Conservation (phyloP, 1,139 yeast species). For the Pichia terricola region DNA sequence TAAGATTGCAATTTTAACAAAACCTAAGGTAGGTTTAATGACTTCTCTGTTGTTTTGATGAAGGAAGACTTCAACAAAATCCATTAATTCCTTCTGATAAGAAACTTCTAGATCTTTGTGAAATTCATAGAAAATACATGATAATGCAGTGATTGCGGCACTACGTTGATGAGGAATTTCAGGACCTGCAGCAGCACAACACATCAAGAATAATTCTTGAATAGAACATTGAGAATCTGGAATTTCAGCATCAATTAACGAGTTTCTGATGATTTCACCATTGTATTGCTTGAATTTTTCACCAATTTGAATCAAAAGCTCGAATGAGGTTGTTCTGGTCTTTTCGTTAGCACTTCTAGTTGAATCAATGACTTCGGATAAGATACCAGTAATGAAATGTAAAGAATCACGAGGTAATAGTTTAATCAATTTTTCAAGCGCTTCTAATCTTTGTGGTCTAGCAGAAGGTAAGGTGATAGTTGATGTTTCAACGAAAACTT, state of each 20-base stretch:
- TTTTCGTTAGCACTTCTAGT: conserved; percentile 94
- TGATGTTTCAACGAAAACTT: conserved; percentile 48
- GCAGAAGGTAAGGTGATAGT: conserved; percentile 63
- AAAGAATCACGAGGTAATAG: conserved; percentile 54
- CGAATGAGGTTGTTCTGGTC: conserved; percentile 76
- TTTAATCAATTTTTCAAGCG: conserved; percentile 52
- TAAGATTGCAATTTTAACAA: conserved; percentile 82
- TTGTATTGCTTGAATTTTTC: conserved; percentile 45
- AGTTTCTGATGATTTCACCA: conserved; percentile 63
- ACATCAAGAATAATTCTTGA: conserved; percentile 82
- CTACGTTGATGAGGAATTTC: conserved; percentile 92
- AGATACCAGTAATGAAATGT: conserved; percentile 68
- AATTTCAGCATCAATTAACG: conserved; percentile 49
- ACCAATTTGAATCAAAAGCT: conserved; percentile 73
- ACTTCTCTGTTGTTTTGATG: conserved; percentile 89
- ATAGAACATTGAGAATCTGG: conserved; percentile 61
- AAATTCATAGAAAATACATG: conserved; percentile 82
- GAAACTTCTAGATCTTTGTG: conserved; percentile 49
- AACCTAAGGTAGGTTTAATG: conserved; percentile 89
- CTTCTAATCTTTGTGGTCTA: conserved; percentile 68
- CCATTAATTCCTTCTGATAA: conserved; percentile 60
- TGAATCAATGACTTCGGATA: conserved; percentile 81
- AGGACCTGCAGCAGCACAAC: conserved; percentile 94
- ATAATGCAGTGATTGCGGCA: conserved; percentile 85
- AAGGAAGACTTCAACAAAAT: conserved; percentile 84